Percentiles rank a stretch among this genome's conserved stretches.
These are phyloP conservation scores for Leucoagaricus sp. DNA, from an alignment of 1,284 basidiomycete species.

Conservation along the genomic window DNA sequence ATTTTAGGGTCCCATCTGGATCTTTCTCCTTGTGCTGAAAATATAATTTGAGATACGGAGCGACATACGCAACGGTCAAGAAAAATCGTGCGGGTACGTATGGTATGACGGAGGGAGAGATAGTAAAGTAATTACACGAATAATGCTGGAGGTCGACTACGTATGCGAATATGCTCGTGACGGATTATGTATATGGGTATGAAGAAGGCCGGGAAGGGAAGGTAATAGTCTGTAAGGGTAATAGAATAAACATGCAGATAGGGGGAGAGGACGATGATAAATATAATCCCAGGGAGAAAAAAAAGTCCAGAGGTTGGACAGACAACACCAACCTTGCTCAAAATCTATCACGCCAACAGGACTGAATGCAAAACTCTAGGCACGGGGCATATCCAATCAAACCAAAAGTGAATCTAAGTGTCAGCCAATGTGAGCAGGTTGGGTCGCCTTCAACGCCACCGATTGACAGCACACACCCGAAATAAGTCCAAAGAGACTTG, in stretches of 20 bases:
- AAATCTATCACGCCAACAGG: not conserved
- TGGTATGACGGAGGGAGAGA: not conserved
- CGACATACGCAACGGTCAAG: not conserved
- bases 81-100: not conserved
- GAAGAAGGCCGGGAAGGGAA: not conserved
- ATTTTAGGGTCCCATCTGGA: not conserved
- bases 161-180: not conserved
- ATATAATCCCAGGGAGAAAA: slow-evolving; percentile 10
- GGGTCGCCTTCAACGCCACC: not conserved
- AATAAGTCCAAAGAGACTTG: not conserved
- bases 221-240: slow-evolving; percentile 5
- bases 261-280: slow-evolving; percentile 2
- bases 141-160: slow-evolving; percentile 4
- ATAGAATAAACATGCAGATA: slow-evolving; percentile 14
- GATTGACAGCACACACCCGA: not conserved
- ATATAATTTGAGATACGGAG: not conserved
- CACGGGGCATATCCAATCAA: not conserved
- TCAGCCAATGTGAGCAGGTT: not conserved
- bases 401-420: not conserved
- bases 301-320: slow-evolving; percentile 2
- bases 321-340: not conserved
- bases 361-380: not conserved
- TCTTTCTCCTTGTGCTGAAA: not conserved
- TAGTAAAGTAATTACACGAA: not conserved
- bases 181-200: not conserved